Conservation (phyloP, 2,329 filamentous ascomycete species). For the Aureobasidium sp. region DNA sequence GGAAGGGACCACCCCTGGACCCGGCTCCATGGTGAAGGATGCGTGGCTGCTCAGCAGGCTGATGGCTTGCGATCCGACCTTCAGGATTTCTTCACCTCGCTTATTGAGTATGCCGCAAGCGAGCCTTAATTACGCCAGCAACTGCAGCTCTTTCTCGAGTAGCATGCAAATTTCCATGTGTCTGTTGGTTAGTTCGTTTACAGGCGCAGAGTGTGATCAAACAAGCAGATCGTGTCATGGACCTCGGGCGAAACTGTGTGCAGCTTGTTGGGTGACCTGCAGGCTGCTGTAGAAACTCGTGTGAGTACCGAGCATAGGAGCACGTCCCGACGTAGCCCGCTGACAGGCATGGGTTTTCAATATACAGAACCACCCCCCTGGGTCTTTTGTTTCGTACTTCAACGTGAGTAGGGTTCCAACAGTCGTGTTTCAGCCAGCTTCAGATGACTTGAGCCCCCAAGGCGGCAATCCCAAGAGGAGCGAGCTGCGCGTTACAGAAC, state of each 20-base stretch:
- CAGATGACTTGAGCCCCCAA: background rate
- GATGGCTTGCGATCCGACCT: background rate
- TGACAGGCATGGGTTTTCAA: background rate
- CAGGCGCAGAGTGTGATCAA: background rate
- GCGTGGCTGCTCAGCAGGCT: background rate
- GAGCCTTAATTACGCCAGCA: background rate
- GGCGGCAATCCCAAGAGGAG: background rate
- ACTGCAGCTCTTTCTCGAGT: background rate
- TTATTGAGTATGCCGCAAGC: background rate
- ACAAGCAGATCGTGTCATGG: background rate
- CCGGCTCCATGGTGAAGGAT: background rate
- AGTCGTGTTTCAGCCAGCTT: background rate
- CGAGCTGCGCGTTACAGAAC: background rate
- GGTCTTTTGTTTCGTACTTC: background rate
- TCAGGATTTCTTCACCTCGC: background rate
- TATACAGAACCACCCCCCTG: background rate
- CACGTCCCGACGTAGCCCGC: background rate
- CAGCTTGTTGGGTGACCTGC: background rate
- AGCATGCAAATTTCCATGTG: background rate
- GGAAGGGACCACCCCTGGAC: background rate
- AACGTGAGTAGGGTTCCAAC: background rate
- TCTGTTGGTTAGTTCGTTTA: background rate
- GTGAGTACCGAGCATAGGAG: background rate
- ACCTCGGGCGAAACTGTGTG: background rate
- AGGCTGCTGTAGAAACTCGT: background rate